These are phyloP conservation scores for Yamadazyma aaseri DNA, from an alignment of 1,139 yeast genomes.

Conservation along the genomic window DNA sequence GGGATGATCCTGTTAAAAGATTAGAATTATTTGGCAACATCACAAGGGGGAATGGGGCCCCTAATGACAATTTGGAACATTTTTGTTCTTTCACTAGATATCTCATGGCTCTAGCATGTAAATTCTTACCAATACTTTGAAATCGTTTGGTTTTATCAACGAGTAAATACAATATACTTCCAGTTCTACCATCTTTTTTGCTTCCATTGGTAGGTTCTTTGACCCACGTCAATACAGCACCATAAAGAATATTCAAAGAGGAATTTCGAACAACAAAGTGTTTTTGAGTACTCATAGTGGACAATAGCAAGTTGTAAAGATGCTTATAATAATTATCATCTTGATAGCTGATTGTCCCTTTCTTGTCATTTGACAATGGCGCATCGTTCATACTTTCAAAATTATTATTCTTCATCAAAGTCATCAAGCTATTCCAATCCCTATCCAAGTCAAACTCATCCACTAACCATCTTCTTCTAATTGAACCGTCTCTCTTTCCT, in stretches of 20 bases:
- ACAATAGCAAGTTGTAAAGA: slow-evolving; percentile 30
- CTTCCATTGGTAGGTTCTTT: slow-evolving; percentile 16
- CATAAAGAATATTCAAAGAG: slow-evolving; percentile 55
- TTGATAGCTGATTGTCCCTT: slow-evolving; percentile 22
- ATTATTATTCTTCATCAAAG: slow-evolving; percentile 37
- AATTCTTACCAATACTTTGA: slow-evolving; percentile 58
- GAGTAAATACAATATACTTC: slow-evolving; percentile 48
- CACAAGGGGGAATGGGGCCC: slow-evolving; percentile 53
- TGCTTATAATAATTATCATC: slow-evolving; percentile 31
- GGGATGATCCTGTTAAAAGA: slow-evolving; percentile 12
- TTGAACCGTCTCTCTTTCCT: slow-evolving; percentile 20
- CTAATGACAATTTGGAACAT: slow-evolving; percentile 45
- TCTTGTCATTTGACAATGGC: slow-evolving; percentile 10
- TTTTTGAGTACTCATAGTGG: slow-evolving; percentile 30
- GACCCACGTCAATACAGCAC: slow-evolving; percentile 60
- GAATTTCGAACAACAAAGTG: slow-evolving; percentile 65
- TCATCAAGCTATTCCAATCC: slow-evolving; percentile 51
- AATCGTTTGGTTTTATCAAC: slow-evolving; percentile 58
- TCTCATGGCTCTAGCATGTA: slow-evolving; percentile 55
- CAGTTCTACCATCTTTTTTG: slow-evolving; percentile 25
- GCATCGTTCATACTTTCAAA: slow-evolving; percentile 13
- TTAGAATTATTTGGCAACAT: slow-evolving; percentile 37
- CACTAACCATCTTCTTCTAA: slow-evolving; percentile 57
- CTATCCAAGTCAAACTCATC: slow-evolving; percentile 54
- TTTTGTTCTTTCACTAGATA: slow-evolving; percentile 47